These are phyloP conservation scores for Dittrichia graveolens DNA, from an alignment of 129 eudicot genomes.

Conservation along the genomic window DNA sequence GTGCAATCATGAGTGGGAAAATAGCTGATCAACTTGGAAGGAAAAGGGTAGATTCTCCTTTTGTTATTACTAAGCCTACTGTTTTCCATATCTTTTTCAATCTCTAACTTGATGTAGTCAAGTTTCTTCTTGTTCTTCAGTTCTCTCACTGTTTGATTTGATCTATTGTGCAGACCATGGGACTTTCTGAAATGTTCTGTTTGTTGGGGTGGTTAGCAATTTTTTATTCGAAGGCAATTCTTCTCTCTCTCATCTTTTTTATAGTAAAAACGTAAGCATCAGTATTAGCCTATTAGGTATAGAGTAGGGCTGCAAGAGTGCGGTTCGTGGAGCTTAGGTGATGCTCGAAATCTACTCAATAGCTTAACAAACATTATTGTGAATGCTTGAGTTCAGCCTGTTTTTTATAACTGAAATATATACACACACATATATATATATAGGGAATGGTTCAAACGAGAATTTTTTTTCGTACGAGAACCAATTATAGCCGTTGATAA, in stretches of 20 bases:
- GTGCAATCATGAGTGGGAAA: conserved; percentile 82
- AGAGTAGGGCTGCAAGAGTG: no score
- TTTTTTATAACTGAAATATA: no score
- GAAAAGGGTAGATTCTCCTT: conserved; percentile 56
- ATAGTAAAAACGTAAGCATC: no score
- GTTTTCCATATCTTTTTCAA: background rate
- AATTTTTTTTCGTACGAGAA: no score
- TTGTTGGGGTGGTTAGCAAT: conserved; percentile 80
- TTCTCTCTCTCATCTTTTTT: conserved; percentile 3
- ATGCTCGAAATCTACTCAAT: no score
- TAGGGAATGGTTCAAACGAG: no score
- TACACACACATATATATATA: no score
- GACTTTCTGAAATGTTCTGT: conserved; percentile 67
- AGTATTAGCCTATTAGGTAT: no score
- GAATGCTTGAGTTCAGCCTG: no score
- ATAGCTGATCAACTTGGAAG: conserved; percentile 78
- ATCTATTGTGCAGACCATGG: conserved; percentile 67
- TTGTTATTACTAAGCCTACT: background rate
- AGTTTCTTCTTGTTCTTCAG: conserved; percentile 1
- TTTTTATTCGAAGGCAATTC: conserved; percentile 58
- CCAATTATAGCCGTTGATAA: no score
- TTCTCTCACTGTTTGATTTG: conserved; percentile 4
- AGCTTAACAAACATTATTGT: no score
- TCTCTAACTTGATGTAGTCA: background rate
- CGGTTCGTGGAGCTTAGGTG: no score